Percentiles rank a stretch among this genome's conserved stretches.
Conservation (phyloP, 176 grass and related monocot species). For the Microstegium vimineum region DNA sequence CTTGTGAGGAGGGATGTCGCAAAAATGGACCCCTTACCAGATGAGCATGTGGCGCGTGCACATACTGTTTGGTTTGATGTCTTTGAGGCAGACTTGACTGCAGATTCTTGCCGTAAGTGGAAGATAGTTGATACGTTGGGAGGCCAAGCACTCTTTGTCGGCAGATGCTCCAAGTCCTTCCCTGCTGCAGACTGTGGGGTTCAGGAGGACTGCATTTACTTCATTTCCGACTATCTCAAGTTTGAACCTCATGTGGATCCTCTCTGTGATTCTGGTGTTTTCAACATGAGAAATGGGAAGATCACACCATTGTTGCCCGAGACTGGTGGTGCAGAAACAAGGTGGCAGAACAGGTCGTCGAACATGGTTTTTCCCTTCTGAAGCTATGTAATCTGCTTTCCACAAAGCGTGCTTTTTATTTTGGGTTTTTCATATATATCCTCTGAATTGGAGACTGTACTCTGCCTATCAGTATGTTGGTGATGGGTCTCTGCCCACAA, state of each 20-base stretch:
- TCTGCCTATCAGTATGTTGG: neutral
- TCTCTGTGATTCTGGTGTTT: neutral
- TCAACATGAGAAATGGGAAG: neutral
- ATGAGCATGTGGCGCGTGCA: neutral
- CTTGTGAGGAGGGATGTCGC: neutral
- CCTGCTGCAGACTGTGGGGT: neutral
- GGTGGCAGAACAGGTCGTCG: no score
- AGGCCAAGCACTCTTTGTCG: slow-evolving; percentile 3
- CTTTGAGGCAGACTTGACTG: neutral
- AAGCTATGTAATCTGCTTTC: neutral
- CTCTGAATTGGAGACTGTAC: neutral
- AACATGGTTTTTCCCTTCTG: neutral
- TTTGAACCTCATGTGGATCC: neutral
- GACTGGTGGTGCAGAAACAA: neutral
- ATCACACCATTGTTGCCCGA: neutral
- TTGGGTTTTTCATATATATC: neutral
- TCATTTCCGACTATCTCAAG: neutral
- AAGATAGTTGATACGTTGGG: neutral
- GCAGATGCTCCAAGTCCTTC: neutral
- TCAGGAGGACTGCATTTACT: slow-evolving; percentile 21
- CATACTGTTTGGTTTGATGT: neutral
- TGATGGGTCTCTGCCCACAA: neutral
- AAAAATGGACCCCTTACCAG: neutral
- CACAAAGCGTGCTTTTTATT: neutral
- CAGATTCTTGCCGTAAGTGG: neutral